A percentile compares a stretch with the other conserved stretches of the same genome.
Conservation (phyloP, 805 yeast genomes). For the Yamadazyma sp. region DNA sequence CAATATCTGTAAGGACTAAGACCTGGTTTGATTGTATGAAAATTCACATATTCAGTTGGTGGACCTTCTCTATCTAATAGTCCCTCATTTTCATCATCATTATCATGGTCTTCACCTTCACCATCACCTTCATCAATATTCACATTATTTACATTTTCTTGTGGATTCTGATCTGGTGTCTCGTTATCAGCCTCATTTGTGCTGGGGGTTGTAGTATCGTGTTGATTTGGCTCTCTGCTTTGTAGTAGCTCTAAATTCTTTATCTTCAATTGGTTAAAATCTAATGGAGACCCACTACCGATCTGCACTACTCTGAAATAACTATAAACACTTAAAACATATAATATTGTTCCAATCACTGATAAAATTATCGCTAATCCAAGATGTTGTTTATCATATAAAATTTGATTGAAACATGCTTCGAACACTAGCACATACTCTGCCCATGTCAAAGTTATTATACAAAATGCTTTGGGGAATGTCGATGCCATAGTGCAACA, state of each 20-base stretch:
- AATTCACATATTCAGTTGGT: slow-evolving; percentile 32
- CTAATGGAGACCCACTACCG: slow-evolving; percentile 69
- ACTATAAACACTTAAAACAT: slow-evolving; percentile 40
- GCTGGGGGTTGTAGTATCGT: background rate
- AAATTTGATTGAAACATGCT: slow-evolving; percentile 16
- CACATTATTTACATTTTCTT: background rate
- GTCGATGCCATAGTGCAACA: slow-evolving; percentile 18
- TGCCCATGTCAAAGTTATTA: slow-evolving; percentile 46
- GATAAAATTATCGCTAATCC: slow-evolving; percentile 23
- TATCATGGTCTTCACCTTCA: background rate
- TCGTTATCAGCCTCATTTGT: background rate
- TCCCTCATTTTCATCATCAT: background rate
- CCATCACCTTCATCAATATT: background rate
- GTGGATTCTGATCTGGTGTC: background rate
- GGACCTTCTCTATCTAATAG: slow-evolving; percentile 16
- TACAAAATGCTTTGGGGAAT: slow-evolving; percentile 50
- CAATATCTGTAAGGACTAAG: slow-evolving; percentile 58
- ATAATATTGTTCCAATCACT: slow-evolving; percentile 25
- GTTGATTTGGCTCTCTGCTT: slow-evolving; percentile 5
- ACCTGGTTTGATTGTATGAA: slow-evolving; percentile 46
- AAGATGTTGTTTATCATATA: slow-evolving; percentile 6
- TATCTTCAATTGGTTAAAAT: slow-evolving; percentile 44
- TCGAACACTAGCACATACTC: slow-evolving; percentile 30
- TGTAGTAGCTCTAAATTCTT: slow-evolving; percentile 13
- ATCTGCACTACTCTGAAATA: slow-evolving; percentile 50